These are phyloP conservation scores for Chlorella variabilis DNA, from an alignment of 163 green algal genomes.

Conservation along the genomic window DNA sequence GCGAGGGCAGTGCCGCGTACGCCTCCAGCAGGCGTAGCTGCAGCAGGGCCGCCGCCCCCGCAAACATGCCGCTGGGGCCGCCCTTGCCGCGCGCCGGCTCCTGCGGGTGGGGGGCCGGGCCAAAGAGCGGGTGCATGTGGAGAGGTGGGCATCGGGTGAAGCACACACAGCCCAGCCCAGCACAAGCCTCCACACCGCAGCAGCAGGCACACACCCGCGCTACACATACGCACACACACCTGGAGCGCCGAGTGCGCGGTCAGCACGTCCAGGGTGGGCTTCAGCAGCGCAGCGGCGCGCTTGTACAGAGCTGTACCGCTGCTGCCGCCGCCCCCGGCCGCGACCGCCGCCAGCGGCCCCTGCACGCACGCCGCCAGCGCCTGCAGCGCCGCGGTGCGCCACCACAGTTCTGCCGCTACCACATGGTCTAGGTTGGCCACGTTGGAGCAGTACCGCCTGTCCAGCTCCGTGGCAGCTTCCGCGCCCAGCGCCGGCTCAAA, in stretches of 20 bases:
- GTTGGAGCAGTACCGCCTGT: slow-evolving; percentile 33
- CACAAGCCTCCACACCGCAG: too few species aligned
- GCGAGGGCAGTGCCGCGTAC: slow-evolving; percentile 62
- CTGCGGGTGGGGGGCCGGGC: too few species aligned
- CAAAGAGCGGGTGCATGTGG: too few species aligned
- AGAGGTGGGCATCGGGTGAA: too few species aligned
- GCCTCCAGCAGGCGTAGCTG: slow-evolving; percentile 73
- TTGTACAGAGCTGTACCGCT: slow-evolving; percentile 1
- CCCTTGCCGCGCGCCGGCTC: slow-evolving; percentile 60
- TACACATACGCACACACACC: too few species aligned
- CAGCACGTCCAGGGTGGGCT: slow-evolving; percentile 64
- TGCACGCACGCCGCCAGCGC: slow-evolving; percentile 60
- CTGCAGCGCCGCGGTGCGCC: slow-evolving; percentile 75
- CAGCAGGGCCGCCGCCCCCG: slow-evolving; percentile 59
- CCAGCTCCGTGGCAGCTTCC: slow-evolving; percentile 55
- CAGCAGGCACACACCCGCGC: too few species aligned
- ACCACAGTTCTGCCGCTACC: slow-evolving; percentile 81
- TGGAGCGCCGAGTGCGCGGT: slow-evolving; percentile 47
- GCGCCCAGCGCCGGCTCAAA: slow-evolving; percentile 65
- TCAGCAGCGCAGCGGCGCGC: slow-evolving; percentile 50
- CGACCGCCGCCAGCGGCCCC: slow-evolving; percentile 14
- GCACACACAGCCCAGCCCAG: too few species aligned
- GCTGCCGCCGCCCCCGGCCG: slow-evolving; percentile 3
- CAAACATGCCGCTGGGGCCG: slow-evolving; percentile 56
- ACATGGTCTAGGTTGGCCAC: slow-evolving; percentile 51